Conservation (phyloP, 495 filamentous ascomycete species). For the Penicillium paradoxum region DNA sequence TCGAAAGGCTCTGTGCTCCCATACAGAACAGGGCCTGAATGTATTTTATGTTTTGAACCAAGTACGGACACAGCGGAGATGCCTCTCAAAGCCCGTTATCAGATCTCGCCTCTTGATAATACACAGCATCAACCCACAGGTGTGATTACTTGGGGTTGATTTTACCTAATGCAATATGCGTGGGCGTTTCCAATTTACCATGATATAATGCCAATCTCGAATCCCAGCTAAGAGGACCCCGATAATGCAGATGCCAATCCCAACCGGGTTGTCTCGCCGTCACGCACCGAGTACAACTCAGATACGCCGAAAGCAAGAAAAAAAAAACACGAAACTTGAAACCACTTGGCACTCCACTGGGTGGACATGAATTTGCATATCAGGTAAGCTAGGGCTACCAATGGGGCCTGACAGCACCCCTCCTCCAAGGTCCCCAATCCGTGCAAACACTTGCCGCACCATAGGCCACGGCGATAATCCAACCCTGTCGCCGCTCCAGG, state of each 20-base stretch:
- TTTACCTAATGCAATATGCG: not conserved
- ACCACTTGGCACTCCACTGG: not conserved
- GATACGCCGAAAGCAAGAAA: not conserved
- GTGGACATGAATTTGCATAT: slow-evolving; percentile 8
- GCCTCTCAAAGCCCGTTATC: slow-evolving; percentile 8
- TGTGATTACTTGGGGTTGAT: not conserved
- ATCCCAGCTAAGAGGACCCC: not conserved
- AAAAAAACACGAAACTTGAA: slow-evolving; percentile 1
- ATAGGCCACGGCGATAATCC: slow-evolving; percentile 17
- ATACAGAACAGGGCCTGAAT: slow-evolving; percentile 5
- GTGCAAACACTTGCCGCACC: slow-evolving; percentile 14
- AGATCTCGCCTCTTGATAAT: not conserved
- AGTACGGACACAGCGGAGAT: not conserved
- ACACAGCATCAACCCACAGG: not conserved
- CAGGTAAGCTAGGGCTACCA: slow-evolving; percentile 14
- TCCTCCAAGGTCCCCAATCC: slow-evolving; percentile 27
- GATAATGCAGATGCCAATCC: not conserved
- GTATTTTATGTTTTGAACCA: not conserved
- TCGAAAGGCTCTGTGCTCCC: not conserved
- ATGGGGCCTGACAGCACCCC: slow-evolving; percentile 16
- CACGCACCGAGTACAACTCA: not conserved
- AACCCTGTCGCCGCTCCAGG: slow-evolving; percentile 20
- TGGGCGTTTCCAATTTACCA: not conserved
- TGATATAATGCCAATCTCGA: not conserved
- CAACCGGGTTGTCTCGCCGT: slow-evolving; percentile 3